Evolutionary conservation across 2,329 filamentous ascomycete genomes (phyloP).

Genomic region (Dothistroma pini): DNA sequence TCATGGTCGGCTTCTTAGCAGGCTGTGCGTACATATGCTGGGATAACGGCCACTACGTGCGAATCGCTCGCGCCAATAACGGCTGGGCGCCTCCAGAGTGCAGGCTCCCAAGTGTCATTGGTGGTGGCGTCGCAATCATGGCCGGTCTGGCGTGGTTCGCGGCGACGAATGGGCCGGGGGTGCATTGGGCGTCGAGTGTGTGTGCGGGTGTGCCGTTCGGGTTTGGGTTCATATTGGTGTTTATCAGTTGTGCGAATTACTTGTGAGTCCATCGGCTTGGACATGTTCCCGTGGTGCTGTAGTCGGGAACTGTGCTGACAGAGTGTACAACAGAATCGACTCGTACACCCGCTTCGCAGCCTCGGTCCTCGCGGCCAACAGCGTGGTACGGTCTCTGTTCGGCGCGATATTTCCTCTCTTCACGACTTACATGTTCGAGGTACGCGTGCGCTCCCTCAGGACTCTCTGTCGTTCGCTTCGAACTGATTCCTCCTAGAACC

Average conservation of each 20-base stretch:
- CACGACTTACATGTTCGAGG: conserved; percentile 55
- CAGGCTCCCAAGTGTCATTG: conserved; percentile 56
- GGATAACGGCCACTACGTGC: conserved; percentile 50
- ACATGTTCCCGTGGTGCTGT: too few relatives aligned
- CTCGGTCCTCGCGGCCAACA: conserved; percentile 71
- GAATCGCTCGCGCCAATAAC: conserved; percentile 42
- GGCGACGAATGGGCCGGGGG: conserved; percentile 55
- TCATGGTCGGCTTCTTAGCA: conserved; percentile 60
- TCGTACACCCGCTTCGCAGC: conserved; percentile 54
- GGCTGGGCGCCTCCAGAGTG: conserved; percentile 62
- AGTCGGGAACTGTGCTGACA: too few relatives aligned
- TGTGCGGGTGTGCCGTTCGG: conserved; percentile 50
- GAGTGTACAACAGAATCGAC: conserved; percentile 45
- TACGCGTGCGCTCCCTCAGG: neutral
- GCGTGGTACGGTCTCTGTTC: conserved; percentile 71
- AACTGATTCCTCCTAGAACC: conserved; percentile 28
- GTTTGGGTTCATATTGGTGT: conserved; percentile 59
- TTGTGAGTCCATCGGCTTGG: conserved; percentile 33
- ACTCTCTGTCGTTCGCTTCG: neutral
- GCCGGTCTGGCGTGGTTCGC: conserved; percentile 48
- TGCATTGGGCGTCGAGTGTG: conserved; percentile 55
- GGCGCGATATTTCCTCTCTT: conserved; percentile 80
- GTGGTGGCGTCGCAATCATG: conserved; percentile 61
- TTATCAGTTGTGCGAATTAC: conserved; percentile 52
- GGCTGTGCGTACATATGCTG: conserved; percentile 52